Conservation (phyloP, 2,329 filamentous ascomycete species). For the Aspergillus quadrilineatus region DNA sequence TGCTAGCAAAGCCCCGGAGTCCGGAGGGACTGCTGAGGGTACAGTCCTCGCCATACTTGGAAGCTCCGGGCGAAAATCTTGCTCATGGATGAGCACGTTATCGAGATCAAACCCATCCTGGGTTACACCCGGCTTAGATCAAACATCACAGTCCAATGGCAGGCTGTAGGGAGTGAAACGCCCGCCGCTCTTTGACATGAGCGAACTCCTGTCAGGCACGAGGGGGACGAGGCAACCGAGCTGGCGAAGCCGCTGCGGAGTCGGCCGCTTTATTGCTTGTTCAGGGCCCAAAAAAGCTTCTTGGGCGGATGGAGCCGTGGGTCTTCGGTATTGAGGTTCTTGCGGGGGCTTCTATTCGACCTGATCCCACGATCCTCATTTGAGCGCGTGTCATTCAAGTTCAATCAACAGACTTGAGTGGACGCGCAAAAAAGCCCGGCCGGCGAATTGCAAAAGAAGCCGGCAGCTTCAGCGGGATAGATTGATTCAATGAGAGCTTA, state of each 20-base stretch:
- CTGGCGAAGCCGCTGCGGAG: slow-evolving; percentile 1
- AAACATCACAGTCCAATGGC: neutral
- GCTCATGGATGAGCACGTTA: slow-evolving; percentile 3
- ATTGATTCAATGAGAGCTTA: neutral
- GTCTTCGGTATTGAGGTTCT: neutral
- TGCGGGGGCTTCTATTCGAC: slow-evolving; percentile 8
- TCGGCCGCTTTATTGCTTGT: slow-evolving; percentile 15
- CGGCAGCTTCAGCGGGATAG: neutral
- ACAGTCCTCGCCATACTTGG: neutral
- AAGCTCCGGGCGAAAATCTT: slow-evolving; percentile 6
- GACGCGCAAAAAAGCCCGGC: slow-evolving; percentile 17
- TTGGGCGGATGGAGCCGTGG: neutral
- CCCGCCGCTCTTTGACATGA: neutral
- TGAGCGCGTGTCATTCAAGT: neutral
- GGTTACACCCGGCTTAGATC: neutral
- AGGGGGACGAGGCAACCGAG: neutral
- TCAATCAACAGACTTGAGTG: neutral
- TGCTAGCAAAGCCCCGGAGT: neutral
- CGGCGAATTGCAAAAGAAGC: slow-evolving; percentile 1
- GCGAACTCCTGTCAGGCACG: neutral
- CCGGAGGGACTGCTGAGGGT: neutral
- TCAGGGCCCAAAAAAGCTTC: slow-evolving; percentile 14
- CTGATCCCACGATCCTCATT: slow-evolving; percentile 14
- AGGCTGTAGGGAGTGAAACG: too few species aligned
- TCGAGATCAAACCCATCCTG: neutral